Percentiles rank a stretch among this genome's conserved stretches.
Conservation (phyloP, 1,284 basidiomycete species). For the Cryptococcus sp. region DNA sequence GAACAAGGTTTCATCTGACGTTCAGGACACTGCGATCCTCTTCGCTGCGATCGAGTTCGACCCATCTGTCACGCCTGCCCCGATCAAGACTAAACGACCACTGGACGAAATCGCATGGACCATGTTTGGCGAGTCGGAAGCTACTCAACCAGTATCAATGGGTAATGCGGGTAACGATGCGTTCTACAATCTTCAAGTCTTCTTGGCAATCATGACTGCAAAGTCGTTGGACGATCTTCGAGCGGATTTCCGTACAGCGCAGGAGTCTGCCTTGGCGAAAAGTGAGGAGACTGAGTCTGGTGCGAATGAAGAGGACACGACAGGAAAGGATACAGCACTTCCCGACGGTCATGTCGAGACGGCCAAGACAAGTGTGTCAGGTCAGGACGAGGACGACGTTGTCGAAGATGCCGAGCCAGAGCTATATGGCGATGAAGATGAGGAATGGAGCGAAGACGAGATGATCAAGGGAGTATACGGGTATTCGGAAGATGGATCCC, state of each 20-base stretch:
- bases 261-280: background rate
- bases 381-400: background rate
- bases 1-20: background rate
- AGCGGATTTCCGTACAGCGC: constrained; percentile 10
- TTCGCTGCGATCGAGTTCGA: constrained; percentile 30
- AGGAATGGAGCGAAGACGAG: constrained; percentile 20
- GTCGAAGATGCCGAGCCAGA: background rate
- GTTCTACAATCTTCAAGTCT: constrained; percentile 23
- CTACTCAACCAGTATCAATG: constrained; percentile 8
- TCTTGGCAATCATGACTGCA: constrained; percentile 21
- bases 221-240: constrained; percentile 17
- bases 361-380: background rate
- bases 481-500: constrained; percentile 22
- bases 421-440: constrained; percentile 3
- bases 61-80: background rate
- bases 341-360: too few species aligned
- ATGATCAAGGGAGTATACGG: constrained; percentile 21
- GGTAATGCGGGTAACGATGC: constrained; percentile 38
- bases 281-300: background rate
- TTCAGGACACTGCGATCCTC: constrained; percentile 33
- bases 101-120: constrained; percentile 18
- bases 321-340: too few species aligned
- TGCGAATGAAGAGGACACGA: background rate
- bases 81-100: constrained; percentile 12
- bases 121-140: constrained; percentile 19